Evolutionary conservation across 2,329 filamentous ascomycete species (phyloP).

Genomic region (Cytospora schulzeri): DNA sequence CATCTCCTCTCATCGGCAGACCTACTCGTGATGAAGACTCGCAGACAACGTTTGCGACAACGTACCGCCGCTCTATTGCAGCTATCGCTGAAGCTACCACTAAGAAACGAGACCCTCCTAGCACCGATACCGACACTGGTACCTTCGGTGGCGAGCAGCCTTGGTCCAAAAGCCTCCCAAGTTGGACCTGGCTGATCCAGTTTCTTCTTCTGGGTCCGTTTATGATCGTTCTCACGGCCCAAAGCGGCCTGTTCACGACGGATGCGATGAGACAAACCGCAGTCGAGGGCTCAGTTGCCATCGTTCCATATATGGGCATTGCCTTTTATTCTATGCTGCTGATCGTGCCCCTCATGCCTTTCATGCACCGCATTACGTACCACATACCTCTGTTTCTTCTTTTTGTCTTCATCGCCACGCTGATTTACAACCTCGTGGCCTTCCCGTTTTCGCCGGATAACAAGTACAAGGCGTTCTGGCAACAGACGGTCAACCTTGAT

Average conservation of each 20-base stretch:
- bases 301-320: constrained; percentile 72
- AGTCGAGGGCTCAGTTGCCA: constrained; percentile 74
- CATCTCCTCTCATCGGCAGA: constrained; percentile 51
- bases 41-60: constrained; percentile 57
- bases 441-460: constrained; percentile 85
- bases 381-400: constrained; percentile 80
- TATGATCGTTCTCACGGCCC: constrained; percentile 73
- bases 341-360: constrained; percentile 76
- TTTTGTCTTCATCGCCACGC: constrained; percentile 69
- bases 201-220: constrained; percentile 80
- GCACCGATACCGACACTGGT: constrained; percentile 28
- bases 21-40: constrained; percentile 34
- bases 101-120: constrained; percentile 30
- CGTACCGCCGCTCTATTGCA: constrained; percentile 54
- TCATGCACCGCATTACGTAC: constrained; percentile 82
- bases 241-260: constrained; percentile 73
- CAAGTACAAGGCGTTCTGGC: constrained; percentile 84
- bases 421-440: constrained; percentile 82
- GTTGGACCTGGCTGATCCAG: constrained; percentile 87
- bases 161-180: constrained; percentile 80
- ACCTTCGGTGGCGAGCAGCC: constrained; percentile 73
- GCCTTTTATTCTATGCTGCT: constrained; percentile 70
- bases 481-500: constrained; percentile 78
- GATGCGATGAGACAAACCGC: constrained; percentile 78
- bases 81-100: constrained; percentile 32